Evolutionary conservation across 2,329 filamentous ascomycete species (phyloP).

Genomic region (Calonectria crousiana): DNA sequence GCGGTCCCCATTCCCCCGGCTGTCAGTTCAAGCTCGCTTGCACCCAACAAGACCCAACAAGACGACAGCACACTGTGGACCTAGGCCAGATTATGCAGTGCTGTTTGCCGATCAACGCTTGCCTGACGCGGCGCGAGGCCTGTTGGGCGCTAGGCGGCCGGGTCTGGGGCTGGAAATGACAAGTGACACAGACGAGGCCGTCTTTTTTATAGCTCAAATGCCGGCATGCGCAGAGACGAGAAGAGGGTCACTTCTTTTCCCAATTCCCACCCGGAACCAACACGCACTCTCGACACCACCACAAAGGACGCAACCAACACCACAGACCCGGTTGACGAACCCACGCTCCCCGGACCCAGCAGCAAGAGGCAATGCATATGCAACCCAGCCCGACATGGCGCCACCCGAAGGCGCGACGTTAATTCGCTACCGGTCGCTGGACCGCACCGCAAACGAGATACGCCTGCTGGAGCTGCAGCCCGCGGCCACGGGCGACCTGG

Average conservation of each 20-base stretch:
- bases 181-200: background rate
- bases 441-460: slow-evolving; percentile 29
- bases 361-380: slow-evolving; percentile 1
- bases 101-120: slow-evolving; percentile 6
- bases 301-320: background rate
- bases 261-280: background rate
- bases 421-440: slow-evolving; percentile 37
- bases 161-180: background rate
- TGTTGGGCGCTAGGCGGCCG: background rate
- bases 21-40: background rate
- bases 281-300: background rate
- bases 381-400: slow-evolving; percentile 28
- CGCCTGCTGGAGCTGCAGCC: slow-evolving; percentile 39
- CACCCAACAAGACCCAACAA: background rate
- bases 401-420: slow-evolving; percentile 34
- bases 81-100: slow-evolving; percentile 9
- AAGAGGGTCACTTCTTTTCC: background rate
- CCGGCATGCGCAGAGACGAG: background rate
- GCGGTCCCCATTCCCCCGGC: background rate
- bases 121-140: slow-evolving; percentile 3
- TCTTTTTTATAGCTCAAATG: slow-evolving; percentile 4
- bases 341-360: background rate
- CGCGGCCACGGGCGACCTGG: slow-evolving; percentile 32
- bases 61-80: background rate
- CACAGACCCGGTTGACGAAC: background rate